phyloP scores from a whole-genome alignment of 2,329 filamentous ascomycete genomes.

The Coniochaeta prunicola region DNA sequence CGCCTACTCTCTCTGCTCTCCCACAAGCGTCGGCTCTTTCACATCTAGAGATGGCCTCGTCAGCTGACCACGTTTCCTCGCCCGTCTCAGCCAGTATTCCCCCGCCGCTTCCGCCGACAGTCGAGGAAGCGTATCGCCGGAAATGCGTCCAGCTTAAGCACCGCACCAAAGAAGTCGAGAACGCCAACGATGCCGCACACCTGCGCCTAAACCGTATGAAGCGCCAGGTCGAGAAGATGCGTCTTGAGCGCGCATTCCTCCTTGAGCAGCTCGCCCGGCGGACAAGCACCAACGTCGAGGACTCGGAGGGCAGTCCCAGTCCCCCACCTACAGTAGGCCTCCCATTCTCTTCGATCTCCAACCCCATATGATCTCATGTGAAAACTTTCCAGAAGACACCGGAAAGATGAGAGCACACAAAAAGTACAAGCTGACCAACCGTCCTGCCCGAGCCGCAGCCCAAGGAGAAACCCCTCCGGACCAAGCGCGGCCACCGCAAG shows the following conservation, averaged over 20 bases:
- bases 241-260: slow-evolving; percentile 73
- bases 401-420: slow-evolving; percentile 5
- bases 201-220: slow-evolving; percentile 72
- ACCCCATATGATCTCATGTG: background rate
- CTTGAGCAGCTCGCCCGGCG: slow-evolving; percentile 67
- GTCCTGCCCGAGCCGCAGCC: slow-evolving; percentile 39
- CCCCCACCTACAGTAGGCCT: slow-evolving; percentile 67
- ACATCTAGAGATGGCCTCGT: slow-evolving; percentile 12
- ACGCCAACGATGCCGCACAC: slow-evolving; percentile 78
- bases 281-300: slow-evolving; percentile 67
- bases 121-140: slow-evolving; percentile 90
- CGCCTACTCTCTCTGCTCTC: background rate
- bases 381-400: slow-evolving; percentile 1
- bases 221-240: slow-evolving; percentile 84
- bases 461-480: slow-evolving; percentile 69
- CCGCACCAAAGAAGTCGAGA: slow-evolving; percentile 84
- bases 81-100: slow-evolving; percentile 34
- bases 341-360: slow-evolving; percentile 1
- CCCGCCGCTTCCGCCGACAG: slow-evolving; percentile 70
- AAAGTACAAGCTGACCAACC: slow-evolving; percentile 14
- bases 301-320: slow-evolving; percentile 72
- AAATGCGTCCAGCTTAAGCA: slow-evolving; percentile 95
- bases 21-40: background rate
- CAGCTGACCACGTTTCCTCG: slow-evolving; percentile 25
- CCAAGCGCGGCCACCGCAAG: slow-evolving; percentile 66